Percentiles rank a stretch among this genome's conserved stretches.
phyloP scores from a whole-genome alignment of 345 rosid genomes.

The Sonneratia alba region DNA sequence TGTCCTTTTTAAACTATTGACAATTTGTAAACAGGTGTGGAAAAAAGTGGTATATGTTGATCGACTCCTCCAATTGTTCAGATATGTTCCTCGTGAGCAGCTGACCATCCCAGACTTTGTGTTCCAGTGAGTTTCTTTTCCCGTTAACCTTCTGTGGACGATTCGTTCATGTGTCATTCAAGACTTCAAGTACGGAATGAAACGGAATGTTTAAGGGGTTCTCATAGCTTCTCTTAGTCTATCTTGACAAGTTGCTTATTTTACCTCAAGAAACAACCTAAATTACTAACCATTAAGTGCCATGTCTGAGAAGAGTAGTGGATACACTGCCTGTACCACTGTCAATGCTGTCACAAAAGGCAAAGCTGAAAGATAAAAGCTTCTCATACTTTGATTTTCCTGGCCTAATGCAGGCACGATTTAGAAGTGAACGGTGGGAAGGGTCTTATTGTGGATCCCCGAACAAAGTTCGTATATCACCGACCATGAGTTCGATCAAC shows the following conservation, averaged over 20 bases:
- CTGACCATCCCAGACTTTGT: conserved; percentile 96
- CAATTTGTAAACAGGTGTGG: conserved; percentile 57
- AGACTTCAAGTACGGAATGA: not conserved
- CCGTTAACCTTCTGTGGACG: not conserved
- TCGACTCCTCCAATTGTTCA: conserved; percentile 81
- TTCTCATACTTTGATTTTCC: not conserved
- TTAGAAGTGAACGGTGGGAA: conserved; percentile 97
- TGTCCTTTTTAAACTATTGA: not conserved
- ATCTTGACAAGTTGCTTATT: too few species aligned
- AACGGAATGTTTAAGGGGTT: not conserved
- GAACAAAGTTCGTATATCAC: conserved; percentile 89
- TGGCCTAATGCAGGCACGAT: conserved; percentile 68
- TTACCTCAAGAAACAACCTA: too few species aligned
- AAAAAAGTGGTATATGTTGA: conserved; percentile 90
- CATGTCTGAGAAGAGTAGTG: too few species aligned
- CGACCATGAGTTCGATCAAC: conserved; percentile 39
- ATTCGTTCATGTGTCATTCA: not conserved
- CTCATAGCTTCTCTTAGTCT: not conserved
- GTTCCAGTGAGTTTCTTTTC: conserved; percentile 68
- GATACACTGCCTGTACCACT: not conserved
- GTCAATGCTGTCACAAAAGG: not conserved
- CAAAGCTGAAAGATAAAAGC: not conserved
- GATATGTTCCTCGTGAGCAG: conserved; percentile 98
- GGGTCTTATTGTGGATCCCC: conserved; percentile 94
- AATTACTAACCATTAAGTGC: too few species aligned